Percentiles rank a stretch among this genome's conserved stretches.
Conservation (phyloP, 768 basidiomycete species). For the Paxillus ammoniavirescens region DNA sequence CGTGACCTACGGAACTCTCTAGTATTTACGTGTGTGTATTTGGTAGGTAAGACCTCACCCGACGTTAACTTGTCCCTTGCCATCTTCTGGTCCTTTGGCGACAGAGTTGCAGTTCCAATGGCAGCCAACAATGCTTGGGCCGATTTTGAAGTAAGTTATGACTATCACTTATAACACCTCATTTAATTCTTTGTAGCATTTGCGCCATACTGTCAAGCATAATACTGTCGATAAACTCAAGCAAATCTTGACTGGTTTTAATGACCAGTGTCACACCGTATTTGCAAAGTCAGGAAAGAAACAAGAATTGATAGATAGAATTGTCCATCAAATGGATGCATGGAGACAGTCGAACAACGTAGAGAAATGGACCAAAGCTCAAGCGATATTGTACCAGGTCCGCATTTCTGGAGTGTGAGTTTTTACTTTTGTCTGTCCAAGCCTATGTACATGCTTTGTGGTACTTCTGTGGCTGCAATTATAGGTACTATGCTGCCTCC, state of each 20-base stretch:
- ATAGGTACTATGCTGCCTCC: background rate
- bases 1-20: constrained; percentile 17
- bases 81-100: constrained; percentile 8
- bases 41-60: constrained; percentile 13
- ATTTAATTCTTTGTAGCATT: constrained; percentile 44
- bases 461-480: background rate
- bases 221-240: constrained; percentile 88
- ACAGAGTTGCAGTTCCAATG: constrained; percentile 41
- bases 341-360: constrained; percentile 57
- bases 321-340: constrained; percentile 53
- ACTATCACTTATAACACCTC: constrained; percentile 7
- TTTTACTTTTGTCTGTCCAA: constrained; percentile 9
- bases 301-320: constrained; percentile 82
- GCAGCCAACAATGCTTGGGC: constrained; percentile 60
- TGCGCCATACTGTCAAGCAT: constrained; percentile 67
- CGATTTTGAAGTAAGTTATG: constrained; percentile 66
- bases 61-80: constrained; percentile 15
- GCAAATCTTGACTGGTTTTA: constrained; percentile 73
- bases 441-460: constrained; percentile 9
- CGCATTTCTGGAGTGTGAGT: constrained; percentile 67
- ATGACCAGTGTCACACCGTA: constrained; percentile 70
- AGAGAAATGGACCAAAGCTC: constrained; percentile 71
- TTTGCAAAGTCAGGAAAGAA: constrained; percentile 81
- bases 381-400: constrained; percentile 65
- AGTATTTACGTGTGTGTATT: constrained; percentile 35